Evolutionary conservation across 1,284 basidiomycete species (phyloP).

Genomic region (Tilletia walkeri): DNA sequence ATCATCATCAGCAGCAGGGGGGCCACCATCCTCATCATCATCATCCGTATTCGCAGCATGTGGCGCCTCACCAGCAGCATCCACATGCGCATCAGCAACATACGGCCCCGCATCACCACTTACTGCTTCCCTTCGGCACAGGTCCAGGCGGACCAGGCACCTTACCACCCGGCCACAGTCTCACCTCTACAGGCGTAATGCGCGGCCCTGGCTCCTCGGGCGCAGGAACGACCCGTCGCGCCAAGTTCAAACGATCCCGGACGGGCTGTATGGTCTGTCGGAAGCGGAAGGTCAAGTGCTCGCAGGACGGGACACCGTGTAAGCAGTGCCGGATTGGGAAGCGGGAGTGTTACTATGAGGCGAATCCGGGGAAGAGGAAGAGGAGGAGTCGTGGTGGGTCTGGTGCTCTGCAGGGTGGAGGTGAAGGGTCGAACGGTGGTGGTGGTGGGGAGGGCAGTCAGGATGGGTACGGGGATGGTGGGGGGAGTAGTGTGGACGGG

Average conservation of each 20-base stretch:
- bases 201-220: slow-evolving; percentile 25
- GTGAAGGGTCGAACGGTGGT: not conserved
- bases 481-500: no score
- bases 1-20: no score
- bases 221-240: slow-evolving; percentile 36
- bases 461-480: slow-evolving; percentile 1
- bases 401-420: not conserved
- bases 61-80: not conserved
- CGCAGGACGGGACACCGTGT: slow-evolving; percentile 48
- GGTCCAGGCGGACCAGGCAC: slow-evolving; percentile 5
- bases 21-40: no score
- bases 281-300: slow-evolving; percentile 50
- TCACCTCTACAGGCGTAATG: slow-evolving; percentile 35
- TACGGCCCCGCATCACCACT: slow-evolving; percentile 8
- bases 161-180: slow-evolving; percentile 17
- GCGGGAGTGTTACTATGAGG: slow-evolving; percentile 49
- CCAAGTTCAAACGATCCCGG: slow-evolving; percentile 47
- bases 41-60: not conserved
- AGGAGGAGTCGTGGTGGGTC: slow-evolving; percentile 11
- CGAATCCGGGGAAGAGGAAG: slow-evolving; percentile 43
- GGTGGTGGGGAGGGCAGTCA: not conserved
- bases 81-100: slow-evolving; percentile 13
- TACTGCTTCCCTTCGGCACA: slow-evolving; percentile 6
- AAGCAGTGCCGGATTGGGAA: slow-evolving; percentile 49
- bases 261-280: slow-evolving; percentile 49